Evolutionary conservation across 768 basidiomycete species (phyloP).

Genomic region (Tricholoma terreum): DNA sequence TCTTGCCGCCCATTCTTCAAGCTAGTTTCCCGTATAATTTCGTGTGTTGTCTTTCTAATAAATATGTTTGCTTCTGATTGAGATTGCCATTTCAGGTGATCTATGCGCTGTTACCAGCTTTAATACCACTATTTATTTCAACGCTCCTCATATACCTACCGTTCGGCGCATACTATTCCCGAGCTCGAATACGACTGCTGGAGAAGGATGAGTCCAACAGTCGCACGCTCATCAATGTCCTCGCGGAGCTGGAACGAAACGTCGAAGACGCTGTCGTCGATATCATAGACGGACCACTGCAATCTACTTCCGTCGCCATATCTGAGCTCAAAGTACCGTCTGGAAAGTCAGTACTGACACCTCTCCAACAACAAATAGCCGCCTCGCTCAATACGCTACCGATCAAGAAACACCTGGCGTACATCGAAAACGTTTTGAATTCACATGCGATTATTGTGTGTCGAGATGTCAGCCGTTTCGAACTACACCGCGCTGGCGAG

Average conservation of each 20-base stretch:
- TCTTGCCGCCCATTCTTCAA: slow-evolving; percentile 59
- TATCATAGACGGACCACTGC: slow-evolving; percentile 44
- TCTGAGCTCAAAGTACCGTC: slow-evolving; percentile 5
- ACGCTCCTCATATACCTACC: slow-evolving; percentile 55
- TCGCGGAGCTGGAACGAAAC: slow-evolving; percentile 56
- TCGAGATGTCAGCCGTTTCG: slow-evolving; percentile 61
- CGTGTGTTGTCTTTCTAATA: slow-evolving; percentile 36
- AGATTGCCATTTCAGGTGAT: slow-evolving; percentile 37
- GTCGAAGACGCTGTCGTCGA: slow-evolving; percentile 63
- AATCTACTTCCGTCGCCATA: slow-evolving; percentile 8
- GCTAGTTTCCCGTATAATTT: slow-evolving; percentile 68
- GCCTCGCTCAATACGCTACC: slow-evolving; percentile 65
- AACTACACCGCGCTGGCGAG: slow-evolving; percentile 56
- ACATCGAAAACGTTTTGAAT: slow-evolving; percentile 56
- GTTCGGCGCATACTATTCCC: slow-evolving; percentile 56
- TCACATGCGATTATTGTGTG: slow-evolving; percentile 72
- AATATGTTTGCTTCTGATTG: not conserved
- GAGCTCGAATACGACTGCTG: slow-evolving; percentile 59
- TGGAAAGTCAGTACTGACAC: slow-evolving; percentile 48
- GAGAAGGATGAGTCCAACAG: slow-evolving; percentile 51
- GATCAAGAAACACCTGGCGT: slow-evolving; percentile 68
- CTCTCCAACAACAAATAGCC: slow-evolving; percentile 55
- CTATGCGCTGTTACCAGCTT: slow-evolving; percentile 55
- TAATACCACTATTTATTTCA: slow-evolving; percentile 58
- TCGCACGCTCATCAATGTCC: slow-evolving; percentile 52